phyloP scores from a whole-genome alignment of 495 filamentous ascomycete species.

The Penicillium argentinense region DNA sequence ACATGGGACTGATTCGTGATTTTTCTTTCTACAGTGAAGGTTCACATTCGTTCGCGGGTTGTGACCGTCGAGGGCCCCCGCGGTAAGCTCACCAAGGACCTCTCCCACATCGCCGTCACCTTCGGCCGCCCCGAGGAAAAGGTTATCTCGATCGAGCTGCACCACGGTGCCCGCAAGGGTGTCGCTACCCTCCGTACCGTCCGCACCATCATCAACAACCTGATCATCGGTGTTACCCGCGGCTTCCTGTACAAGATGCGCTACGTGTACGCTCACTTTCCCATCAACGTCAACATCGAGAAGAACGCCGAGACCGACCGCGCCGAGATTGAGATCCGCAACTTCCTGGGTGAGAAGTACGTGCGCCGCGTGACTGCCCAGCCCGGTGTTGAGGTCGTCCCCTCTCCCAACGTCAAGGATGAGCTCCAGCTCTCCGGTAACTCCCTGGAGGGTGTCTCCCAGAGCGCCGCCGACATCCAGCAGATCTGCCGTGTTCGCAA shows the following conservation, averaged over 20 bases:
- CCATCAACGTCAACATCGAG: conserved; percentile 99
- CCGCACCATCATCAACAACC: conserved; percentile 94
- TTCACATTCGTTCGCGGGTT: conserved; percentile 90
- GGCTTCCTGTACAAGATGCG: conserved; percentile 99
- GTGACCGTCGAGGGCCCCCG: conserved; percentile 96
- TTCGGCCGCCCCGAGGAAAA: conserved; percentile 80
- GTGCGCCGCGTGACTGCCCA: conserved; percentile 88
- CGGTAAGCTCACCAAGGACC: conserved; percentile 93
- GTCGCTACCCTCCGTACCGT: conserved; percentile 97
- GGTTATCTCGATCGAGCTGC: conserved; percentile 91
- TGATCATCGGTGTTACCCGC: conserved; percentile 96
- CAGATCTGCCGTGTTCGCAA: conserved; percentile 98
- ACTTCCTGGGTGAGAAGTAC: conserved; percentile 99
- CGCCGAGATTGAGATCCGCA: conserved; percentile 94
- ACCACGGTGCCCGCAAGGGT: conserved; percentile 96
- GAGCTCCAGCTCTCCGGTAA: conserved; percentile 91
- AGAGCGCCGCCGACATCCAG: conserved; percentile 98
- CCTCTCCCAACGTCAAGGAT: conserved; percentile 91
- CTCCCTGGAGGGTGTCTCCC: conserved; percentile 93
- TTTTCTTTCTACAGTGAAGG: conserved; percentile 68
- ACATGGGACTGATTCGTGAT: conserved; percentile 26
- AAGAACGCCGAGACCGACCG: conserved; percentile 89
- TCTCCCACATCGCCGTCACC: conserved; percentile 93
- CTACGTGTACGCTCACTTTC: conserved; percentile 99
- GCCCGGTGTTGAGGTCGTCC: conserved; percentile 82